phyloP scores from a whole-genome alignment of 2,329 filamentous ascomycete species.

The Aspergillus pseudoterreus region DNA sequence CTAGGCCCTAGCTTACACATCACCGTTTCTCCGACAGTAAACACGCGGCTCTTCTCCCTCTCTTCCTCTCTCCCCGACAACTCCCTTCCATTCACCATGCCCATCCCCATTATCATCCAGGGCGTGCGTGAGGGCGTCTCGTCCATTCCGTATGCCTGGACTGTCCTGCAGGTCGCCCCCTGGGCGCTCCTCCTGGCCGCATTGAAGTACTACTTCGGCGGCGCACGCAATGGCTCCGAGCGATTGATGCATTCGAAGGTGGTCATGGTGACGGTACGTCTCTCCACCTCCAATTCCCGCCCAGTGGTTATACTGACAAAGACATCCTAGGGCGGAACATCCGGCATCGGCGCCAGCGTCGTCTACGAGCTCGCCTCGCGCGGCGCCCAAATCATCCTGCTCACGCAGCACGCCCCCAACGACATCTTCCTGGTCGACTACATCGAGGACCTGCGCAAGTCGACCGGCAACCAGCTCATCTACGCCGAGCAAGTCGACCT shows the following conservation, averaged over 20 bases:
- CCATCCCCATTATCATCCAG: slow-evolving; percentile 56
- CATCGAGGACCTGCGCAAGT: slow-evolving; percentile 77
- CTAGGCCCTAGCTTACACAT: background rate
- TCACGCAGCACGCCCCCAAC: slow-evolving; percentile 75
- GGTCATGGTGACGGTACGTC: slow-evolving; percentile 77
- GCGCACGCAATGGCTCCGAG: slow-evolving; percentile 70
- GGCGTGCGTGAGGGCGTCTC: slow-evolving; percentile 53
- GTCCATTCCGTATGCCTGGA: slow-evolving; percentile 52
- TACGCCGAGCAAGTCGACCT: slow-evolving; percentile 96
- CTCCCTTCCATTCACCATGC: slow-evolving; percentile 45
- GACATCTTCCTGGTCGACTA: slow-evolving; percentile 91
- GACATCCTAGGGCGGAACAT: slow-evolving; percentile 70
- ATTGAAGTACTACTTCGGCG: slow-evolving; percentile 74
- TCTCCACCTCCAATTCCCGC: background rate
- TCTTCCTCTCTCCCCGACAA: background rate
- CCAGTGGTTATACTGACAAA: slow-evolving; percentile 10
- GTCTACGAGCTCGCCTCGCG: slow-evolving; percentile 71
- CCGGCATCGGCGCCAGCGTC: slow-evolving; percentile 79
- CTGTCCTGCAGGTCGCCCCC: slow-evolving; percentile 51
- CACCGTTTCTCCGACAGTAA: no score
- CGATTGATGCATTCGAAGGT: slow-evolving; percentile 90
- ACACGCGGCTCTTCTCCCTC: background rate
- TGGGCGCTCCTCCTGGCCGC: slow-evolving; percentile 51
- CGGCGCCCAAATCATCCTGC: slow-evolving; percentile 85
- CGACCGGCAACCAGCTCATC: slow-evolving; percentile 78